These are phyloP conservation scores for Brassica hybrid DNA, from an alignment of 441 rosid genomes.

Conservation along the genomic window DNA sequence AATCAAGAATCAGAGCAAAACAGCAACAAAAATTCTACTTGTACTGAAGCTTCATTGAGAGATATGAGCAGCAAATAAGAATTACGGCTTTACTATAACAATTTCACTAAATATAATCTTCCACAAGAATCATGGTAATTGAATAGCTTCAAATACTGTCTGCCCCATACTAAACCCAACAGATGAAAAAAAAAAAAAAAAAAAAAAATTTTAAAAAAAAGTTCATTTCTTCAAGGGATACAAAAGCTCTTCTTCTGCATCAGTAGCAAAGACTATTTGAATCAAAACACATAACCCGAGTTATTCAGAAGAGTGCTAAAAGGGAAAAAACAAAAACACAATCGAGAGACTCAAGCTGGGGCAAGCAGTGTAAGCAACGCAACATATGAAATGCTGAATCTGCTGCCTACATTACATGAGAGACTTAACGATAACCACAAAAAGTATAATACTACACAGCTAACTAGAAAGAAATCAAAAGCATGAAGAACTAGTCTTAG, in stretches of 20 bases:
- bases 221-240: neutral
- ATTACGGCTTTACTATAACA: no score
- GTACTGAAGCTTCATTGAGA: neutral
- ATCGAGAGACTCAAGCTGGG: conserved; percentile 4
- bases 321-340: neutral
- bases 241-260: neutral
- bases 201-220: neutral
- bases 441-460: neutral
- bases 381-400: neutral
- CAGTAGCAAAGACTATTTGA: neutral
- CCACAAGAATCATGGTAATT: neutral
- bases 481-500: conserved; percentile 4
- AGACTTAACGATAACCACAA: conserved; percentile 1
- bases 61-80: neutral
- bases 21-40: neutral
- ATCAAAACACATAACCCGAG: neutral
- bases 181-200: no score
- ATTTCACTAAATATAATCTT: neutral
- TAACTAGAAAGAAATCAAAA: conserved; percentile 4
- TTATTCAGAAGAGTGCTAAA: conserved; percentile 2
- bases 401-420: neutral
- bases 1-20: neutral
- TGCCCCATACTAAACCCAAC: no score
- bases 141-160: no score
- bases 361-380: neutral